Conservation (phyloP, 1,284 basidiomycete genomes). For the Trametes polyzona region DNA sequence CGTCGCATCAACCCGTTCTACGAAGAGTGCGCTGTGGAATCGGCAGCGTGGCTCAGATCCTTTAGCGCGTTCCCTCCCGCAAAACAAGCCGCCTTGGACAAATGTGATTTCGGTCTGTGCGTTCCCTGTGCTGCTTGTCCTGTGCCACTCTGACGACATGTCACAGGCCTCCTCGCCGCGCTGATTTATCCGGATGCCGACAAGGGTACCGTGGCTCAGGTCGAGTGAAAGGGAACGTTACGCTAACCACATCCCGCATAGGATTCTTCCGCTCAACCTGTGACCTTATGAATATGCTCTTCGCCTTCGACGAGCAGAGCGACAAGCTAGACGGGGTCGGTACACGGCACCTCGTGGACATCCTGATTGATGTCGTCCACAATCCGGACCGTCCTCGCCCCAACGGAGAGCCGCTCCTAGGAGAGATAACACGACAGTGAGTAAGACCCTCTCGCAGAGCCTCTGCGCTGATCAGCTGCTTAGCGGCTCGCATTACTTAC, state of each 20-base stretch:
- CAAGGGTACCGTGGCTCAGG: conserved; percentile 12
- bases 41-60: conserved; percentile 25
- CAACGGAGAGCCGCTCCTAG: conserved; percentile 33
- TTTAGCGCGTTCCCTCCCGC: conserved; percentile 22
- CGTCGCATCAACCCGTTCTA: conserved; percentile 28
- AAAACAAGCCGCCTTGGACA: conserved; percentile 27
- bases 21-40: conserved; percentile 21
- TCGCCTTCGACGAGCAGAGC: neutral
- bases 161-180: conserved; percentile 27
- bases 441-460: neutral
- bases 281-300: conserved; percentile 4
- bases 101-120: conserved; percentile 28
- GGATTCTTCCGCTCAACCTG: neutral
- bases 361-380: conserved; percentile 25
- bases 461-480: no score
- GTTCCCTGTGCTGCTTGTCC: neutral
- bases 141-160: neutral
- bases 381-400: conserved; percentile 37
- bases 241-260: neutral
- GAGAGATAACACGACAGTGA: conserved; percentile 38
- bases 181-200: conserved; percentile 14
- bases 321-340: neutral
- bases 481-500: no score
- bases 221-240: neutral
- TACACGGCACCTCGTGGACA: neutral